These are phyloP conservation scores for Calocera viscosa DNA, from an alignment of 768 basidiomycete species.

Conservation along the genomic window DNA sequence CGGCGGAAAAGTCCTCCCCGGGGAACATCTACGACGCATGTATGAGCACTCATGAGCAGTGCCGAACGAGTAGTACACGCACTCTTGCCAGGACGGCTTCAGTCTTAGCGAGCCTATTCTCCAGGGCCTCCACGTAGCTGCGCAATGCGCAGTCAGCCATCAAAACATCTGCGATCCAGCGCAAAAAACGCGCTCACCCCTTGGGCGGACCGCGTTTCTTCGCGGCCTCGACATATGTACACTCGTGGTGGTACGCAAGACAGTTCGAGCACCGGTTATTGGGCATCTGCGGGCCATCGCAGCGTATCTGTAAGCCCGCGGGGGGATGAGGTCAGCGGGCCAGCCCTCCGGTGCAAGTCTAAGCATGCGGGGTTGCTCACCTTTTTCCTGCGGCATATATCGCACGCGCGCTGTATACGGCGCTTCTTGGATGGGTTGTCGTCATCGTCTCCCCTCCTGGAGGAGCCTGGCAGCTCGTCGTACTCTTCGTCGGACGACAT, in stretches of 20 bases:
- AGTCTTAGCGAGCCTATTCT: slow-evolving; percentile 39
- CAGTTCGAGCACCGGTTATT: slow-evolving; percentile 55
- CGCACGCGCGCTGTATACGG: not conserved
- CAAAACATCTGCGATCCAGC: slow-evolving; percentile 28
- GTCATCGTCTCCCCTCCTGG: not conserved
- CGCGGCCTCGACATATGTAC: slow-evolving; percentile 55
- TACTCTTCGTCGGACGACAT: not conserved
- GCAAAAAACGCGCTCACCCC: slow-evolving; percentile 27
- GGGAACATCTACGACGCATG: slow-evolving; percentile 22
- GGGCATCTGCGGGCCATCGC: slow-evolving; percentile 31
- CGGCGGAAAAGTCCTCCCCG: slow-evolving; percentile 21
- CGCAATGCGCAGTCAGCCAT: slow-evolving; percentile 14
- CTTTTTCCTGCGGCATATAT: slow-evolving; percentile 1
- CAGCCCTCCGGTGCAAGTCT: not conserved
- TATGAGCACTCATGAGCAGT: not conserved
- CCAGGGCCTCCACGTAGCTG: slow-evolving; percentile 41
- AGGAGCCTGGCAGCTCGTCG: slow-evolving; percentile 1
- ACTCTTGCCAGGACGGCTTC: slow-evolving; percentile 39
- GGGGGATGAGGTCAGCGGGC: not conserved
- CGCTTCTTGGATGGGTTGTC: not conserved
- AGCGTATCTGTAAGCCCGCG: not conserved
- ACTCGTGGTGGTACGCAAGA: slow-evolving; percentile 43
- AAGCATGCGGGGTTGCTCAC: not conserved
- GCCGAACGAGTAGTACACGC: slow-evolving; percentile 15
- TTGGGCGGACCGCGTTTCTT: slow-evolving; percentile 25